Conservation (phyloP, 371 early-diverging fungal species). For the Mortierella sp. region DNA sequence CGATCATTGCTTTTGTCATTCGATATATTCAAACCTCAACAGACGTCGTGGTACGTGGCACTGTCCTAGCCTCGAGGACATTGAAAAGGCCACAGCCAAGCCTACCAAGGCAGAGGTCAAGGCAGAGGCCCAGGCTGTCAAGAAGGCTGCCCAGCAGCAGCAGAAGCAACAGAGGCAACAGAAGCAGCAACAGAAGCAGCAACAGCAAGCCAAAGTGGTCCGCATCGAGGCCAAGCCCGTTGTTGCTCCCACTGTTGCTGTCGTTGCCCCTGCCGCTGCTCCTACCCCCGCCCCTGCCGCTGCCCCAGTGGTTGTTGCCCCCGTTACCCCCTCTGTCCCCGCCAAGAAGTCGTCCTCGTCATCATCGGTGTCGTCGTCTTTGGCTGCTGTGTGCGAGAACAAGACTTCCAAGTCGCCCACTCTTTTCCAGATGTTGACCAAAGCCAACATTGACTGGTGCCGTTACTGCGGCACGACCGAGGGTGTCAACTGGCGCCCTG, state of each 20-base stretch:
- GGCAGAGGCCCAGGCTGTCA: neutral
- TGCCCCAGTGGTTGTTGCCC: neutral
- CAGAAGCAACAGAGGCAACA: neutral
- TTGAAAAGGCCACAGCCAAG: slow-evolving; percentile 33
- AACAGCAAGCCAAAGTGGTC: neutral
- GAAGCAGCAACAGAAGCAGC: neutral
- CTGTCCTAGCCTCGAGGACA: slow-evolving; percentile 49
- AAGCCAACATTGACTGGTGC: slow-evolving; percentile 87
- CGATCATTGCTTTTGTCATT: slow-evolving; percentile 2
- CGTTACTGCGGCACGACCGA: slow-evolving; percentile 95
- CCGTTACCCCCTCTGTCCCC: slow-evolving; percentile 10
- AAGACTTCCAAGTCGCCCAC: slow-evolving; percentile 60
- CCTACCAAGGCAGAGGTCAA: slow-evolving; percentile 4
- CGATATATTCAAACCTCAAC: neutral
- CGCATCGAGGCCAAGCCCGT: slow-evolving; percentile 11
- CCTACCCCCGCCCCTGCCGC: neutral
- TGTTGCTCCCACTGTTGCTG: neutral
- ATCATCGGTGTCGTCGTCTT: neutral
- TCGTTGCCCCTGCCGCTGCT: slow-evolving; percentile 5
- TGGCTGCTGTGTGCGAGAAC: slow-evolving; percentile 1
- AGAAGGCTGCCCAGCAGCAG: slow-evolving; percentile 1
- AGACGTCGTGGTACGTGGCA: slow-evolving; percentile 58
- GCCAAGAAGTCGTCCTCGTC: slow-evolving; percentile 17
- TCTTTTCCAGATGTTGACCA: slow-evolving; percentile 75
- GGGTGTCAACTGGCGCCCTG: slow-evolving; percentile 93